Conservation (phyloP, 257 asterid genomes). For the Plectranthus barbatus region DNA sequence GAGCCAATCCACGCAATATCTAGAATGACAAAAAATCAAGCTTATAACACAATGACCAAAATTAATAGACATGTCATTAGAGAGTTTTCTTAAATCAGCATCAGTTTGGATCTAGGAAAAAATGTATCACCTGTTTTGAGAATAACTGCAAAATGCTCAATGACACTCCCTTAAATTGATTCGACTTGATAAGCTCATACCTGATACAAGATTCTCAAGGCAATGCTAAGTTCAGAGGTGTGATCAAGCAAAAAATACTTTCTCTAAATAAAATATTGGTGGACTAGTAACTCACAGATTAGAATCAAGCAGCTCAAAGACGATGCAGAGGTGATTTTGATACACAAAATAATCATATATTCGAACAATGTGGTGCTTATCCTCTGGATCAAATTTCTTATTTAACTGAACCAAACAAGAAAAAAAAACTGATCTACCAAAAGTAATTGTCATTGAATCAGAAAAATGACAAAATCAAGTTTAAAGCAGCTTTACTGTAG, state of each 20-base stretch:
- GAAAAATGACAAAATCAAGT: constrained; percentile 16
- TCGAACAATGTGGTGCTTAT: constrained; percentile 96
- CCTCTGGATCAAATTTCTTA: constrained; percentile 98
- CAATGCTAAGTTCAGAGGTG: constrained; percentile 13
- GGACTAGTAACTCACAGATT: constrained; percentile 69
- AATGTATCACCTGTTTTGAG: constrained; percentile 74
- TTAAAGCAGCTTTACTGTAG: constrained; percentile 47
- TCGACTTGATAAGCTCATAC: constrained; percentile 94
- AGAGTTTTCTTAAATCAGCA: constrained; percentile 10
- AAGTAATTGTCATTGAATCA: constrained; percentile 14
- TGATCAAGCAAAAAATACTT: constrained; percentile 9
- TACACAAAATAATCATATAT: constrained; percentile 84
- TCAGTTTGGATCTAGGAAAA: constrained; percentile 18
- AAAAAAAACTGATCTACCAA: constrained; percentile 3
- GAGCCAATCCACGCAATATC: constrained; percentile 89
- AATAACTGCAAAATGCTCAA: constrained; percentile 90
- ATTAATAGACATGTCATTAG: constrained; percentile 14
- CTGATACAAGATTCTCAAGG: constrained; percentile 37
- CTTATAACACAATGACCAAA: constrained; percentile 10
- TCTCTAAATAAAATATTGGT: neutral
- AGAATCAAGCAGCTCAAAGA: constrained; percentile 89
- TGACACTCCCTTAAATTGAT: constrained; percentile 86
- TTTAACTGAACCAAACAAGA: constrained; percentile 49
- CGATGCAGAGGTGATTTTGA: constrained; percentile 88
- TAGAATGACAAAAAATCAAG: constrained; percentile 23